phyloP scores from a whole-genome alignment of 139 green algal genomes.

The Picochlorum sp. region DNA sequence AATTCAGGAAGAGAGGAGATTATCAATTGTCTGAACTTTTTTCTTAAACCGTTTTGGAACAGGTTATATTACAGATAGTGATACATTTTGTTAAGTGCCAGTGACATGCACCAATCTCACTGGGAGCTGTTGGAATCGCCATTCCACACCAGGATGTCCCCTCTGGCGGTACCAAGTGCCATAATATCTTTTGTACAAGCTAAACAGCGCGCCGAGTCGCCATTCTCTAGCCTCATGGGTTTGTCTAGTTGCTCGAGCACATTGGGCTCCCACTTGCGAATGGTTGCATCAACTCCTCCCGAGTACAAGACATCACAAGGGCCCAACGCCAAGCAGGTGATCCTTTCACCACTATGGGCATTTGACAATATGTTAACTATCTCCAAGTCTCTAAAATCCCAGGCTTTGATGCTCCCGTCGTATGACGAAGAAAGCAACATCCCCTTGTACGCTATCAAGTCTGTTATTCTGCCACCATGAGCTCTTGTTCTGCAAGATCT shows the following conservation, averaged over 20 bases:
- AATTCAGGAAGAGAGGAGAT: too few species aligned
- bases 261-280: conserved; percentile 4
- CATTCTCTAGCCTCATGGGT: too few species aligned
- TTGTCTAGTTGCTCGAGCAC: background rate
- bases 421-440: conserved; percentile 46
- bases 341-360: conserved; percentile 43
- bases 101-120: too few species aligned
- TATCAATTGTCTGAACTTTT: too few species aligned
- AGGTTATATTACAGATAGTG: too few species aligned
- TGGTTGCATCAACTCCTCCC: conserved; percentile 54
- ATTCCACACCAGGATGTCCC: too few species aligned
- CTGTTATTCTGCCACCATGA: conserved; percentile 51
- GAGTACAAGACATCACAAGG: conserved; percentile 52
- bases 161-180: too few species aligned
- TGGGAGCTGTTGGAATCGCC: too few species aligned
- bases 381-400: conserved; percentile 39
- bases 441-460: conserved; percentile 15
- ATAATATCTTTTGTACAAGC: too few species aligned
- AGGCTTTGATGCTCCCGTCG: conserved; percentile 58
- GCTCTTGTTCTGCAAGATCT: conserved; percentile 27
- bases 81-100: too few species aligned
- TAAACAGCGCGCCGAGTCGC: too few species aligned
- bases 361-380: conserved; percentile 23
- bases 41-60: too few species aligned
- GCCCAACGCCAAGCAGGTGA: conserved; percentile 37